These are phyloP conservation scores for Chlamydomonas asymmetrica DNA, from an alignment of 139 green algal genomes.

Conservation along the genomic window DNA sequence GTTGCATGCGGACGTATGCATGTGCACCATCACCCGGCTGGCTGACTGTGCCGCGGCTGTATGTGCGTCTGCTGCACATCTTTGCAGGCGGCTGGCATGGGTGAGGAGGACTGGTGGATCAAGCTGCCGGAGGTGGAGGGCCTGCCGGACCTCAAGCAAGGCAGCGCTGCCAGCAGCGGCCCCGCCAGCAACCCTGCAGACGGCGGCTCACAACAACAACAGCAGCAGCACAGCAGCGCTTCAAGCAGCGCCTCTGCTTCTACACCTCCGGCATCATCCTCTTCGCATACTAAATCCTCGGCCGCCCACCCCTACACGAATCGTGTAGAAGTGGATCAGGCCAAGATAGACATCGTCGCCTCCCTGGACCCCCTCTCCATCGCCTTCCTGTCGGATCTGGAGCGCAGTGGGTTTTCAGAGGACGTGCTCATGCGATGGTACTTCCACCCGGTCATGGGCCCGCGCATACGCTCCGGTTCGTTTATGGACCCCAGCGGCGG, in stretches of 20 bases:
- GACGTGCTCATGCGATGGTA: conserved; percentile 22
- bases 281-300: too few species aligned
- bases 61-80: too few species aligned
- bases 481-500: not conserved
- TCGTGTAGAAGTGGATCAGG: not conserved
- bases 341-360: not conserved
- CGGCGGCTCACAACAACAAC: not conserved
- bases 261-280: too few species aligned
- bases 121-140: not conserved
- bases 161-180: not conserved
- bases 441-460: conserved; percentile 24
- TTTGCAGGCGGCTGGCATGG: conserved; percentile 24
- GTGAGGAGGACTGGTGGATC: conserved; percentile 20
- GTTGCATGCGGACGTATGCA: too few species aligned
- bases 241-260: not conserved
- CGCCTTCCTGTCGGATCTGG: conserved; percentile 14
- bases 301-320: not conserved
- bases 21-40: too few species aligned
- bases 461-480: conserved; percentile 5
- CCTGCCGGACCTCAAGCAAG: not conserved
- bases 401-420: conserved; percentile 5
- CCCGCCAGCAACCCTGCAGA: not conserved
- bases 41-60: too few species aligned
- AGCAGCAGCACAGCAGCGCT: not conserved
- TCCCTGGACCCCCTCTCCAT: conserved; percentile 5